Evolutionary conservation across 1,284 basidiomycete genomes (phyloP), one percentile per base, ranked within the genome.

Genomic region (Phellinidium pouzarii): DNA sequence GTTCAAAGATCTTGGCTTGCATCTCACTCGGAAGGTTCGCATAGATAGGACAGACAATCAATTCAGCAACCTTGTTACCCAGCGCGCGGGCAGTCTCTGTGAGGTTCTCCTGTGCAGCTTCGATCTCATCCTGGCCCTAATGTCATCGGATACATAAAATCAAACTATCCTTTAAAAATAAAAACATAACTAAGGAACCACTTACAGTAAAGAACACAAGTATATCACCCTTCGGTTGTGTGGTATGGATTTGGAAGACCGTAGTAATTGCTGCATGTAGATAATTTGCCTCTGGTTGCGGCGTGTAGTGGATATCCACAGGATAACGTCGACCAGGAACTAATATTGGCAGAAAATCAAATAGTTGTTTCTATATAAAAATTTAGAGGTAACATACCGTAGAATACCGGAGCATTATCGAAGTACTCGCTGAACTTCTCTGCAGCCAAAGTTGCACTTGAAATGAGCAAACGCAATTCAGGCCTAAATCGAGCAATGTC

Each of bases 1-100:
- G 94, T 68, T 99, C 96, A 68, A 99, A 99, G 58, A 99, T 99
- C 72, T 97, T 97, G 31, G 94, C 90, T 68, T 99, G 96, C 94
- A 98, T 94, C 58, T 99, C 96, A 60, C 90, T 94, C 1, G 96
- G 96, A 29, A 99, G 71, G 66, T 97, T 98, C 57, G 96, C 94
- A 65, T 99, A 99, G 60, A 99, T 98, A 0, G 96, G 96, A 64
- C 94, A 97, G 49, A 99, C 80, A 53, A 99, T 86, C 50, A 99
- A 77, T 64, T 99, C 96, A 6, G 84, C 81, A 40, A 99, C 89
- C 71, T 97, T 97, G 73, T 97, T 96, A 19, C 95, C 95, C 0
- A 99, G 73, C 0, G 95, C 89, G 26, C 92, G 83, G 38, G 93
- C 87, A 0, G 96, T 99, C 71, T 99, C 95, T 65, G 91, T 87